Conservation (phyloP, 2,329 filamentous ascomycete genomes). For the Leptosphaerulina australis region DNA sequence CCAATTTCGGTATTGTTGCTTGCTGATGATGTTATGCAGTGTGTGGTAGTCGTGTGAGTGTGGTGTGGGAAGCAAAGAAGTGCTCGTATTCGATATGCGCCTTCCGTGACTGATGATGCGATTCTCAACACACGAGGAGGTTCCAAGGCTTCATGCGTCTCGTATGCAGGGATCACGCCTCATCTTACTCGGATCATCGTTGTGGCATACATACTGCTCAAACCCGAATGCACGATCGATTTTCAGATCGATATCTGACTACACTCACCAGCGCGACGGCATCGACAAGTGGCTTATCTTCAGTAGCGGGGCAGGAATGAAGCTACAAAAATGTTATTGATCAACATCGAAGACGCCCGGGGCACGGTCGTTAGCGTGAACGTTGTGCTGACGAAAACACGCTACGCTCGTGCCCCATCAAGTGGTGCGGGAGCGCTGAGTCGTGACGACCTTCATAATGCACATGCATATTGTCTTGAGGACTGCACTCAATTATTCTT, state of each 20-base stretch:
- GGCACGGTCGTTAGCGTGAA: slow-evolving; percentile 12
- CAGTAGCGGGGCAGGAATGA: slow-evolving; percentile 4
- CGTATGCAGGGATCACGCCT: slow-evolving; percentile 12
- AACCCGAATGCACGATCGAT: not conserved
- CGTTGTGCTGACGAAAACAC: slow-evolving; percentile 20
- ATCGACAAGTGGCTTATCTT: not conserved
- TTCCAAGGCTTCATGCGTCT: slow-evolving; percentile 17
- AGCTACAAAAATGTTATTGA: slow-evolving; percentile 1
- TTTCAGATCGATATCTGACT: not conserved
- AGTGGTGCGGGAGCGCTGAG: slow-evolving; percentile 4
- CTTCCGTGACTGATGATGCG: slow-evolving; percentile 12
- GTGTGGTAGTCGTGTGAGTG: not conserved
- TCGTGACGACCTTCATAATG: slow-evolving; percentile 3
- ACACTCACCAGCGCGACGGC: not conserved
- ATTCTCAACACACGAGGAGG: slow-evolving; percentile 7
- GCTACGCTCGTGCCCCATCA: too few relatives aligned
- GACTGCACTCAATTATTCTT: too few relatives aligned
- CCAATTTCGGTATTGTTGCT: not conserved
- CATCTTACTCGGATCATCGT: not conserved
- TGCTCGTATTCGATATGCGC: slow-evolving; percentile 6
- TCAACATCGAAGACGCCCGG: slow-evolving; percentile 1
- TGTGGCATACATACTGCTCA: not conserved
- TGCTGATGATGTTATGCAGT: slow-evolving; percentile 4
- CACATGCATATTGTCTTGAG: slow-evolving; percentile 1
- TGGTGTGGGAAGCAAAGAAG: not conserved